Evolutionary conservation across 176 grass and related monocot genomes (phyloP).

Genomic region (Canna indica): DNA sequence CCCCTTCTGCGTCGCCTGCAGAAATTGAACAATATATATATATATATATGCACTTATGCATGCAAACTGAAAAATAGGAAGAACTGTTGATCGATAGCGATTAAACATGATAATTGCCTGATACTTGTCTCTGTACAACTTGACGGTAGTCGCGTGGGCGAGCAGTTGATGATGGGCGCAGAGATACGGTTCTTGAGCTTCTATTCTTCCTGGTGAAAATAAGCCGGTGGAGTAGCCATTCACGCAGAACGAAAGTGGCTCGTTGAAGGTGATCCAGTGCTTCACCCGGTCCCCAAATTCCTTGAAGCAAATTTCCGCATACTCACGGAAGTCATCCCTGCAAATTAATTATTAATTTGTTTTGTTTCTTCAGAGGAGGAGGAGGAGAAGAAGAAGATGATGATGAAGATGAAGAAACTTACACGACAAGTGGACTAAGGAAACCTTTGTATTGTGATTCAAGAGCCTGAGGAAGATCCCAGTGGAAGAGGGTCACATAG

Average conservation of each 20-base stretch:
- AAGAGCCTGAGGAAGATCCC: slow-evolving; percentile 57
- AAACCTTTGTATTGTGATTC: slow-evolving; percentile 64
- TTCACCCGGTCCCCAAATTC: slow-evolving; percentile 82
- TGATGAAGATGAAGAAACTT: background rate
- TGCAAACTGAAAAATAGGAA: background rate
- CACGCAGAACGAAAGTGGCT: slow-evolving; percentile 24
- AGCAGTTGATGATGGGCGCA: slow-evolving; percentile 41
- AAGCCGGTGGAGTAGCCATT: slow-evolving; percentile 31
- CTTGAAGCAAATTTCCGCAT: slow-evolving; percentile 40
- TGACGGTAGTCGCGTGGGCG: slow-evolving; percentile 41
- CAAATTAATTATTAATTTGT: background rate
- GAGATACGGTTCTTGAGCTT: slow-evolving; percentile 63
- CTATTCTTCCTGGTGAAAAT: slow-evolving; percentile 30
- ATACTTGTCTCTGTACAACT: slow-evolving; percentile 39
- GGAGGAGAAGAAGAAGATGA: background rate
- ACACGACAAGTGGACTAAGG: slow-evolving; percentile 55
- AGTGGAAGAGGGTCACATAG: slow-evolving; percentile 61
- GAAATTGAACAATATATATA: background rate
- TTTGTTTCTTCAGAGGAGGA: background rate
- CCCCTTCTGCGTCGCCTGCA: slow-evolving; percentile 40
- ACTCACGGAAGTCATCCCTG: slow-evolving; percentile 62
- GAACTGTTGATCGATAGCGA: background rate
- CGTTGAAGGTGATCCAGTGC: slow-evolving; percentile 64
- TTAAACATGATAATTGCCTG: slow-evolving; percentile 1
- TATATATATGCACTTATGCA: background rate